Evolutionary conservation across 2,329 filamentous ascomycete species (phyloP).

Genomic region (Trichoderma hamatum): DNA sequence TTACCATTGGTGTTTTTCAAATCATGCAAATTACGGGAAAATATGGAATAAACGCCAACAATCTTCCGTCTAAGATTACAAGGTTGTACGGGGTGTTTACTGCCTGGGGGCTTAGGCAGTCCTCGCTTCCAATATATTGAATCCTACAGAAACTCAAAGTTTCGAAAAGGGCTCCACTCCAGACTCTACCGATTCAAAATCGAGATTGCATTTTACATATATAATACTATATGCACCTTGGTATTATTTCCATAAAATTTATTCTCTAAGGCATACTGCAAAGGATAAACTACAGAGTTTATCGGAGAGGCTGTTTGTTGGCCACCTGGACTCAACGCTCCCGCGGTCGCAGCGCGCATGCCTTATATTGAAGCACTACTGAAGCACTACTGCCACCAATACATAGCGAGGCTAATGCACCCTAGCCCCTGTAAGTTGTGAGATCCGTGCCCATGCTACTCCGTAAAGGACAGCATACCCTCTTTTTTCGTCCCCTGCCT

Average conservation of each 20-base stretch:
- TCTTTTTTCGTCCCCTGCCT: conserved; percentile 8
- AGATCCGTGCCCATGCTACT: conserved; percentile 2
- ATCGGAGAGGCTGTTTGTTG: background rate
- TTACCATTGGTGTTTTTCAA: background rate
- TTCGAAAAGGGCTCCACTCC: background rate
- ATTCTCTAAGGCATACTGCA: background rate
- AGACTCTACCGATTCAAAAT: background rate
- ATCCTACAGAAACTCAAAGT: background rate
- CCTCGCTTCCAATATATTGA: background rate
- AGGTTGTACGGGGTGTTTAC: no score
- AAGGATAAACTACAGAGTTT: background rate
- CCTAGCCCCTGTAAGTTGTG: background rate
- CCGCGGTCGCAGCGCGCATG: background rate
- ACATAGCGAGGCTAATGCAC: background rate
- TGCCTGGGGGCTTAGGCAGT: no score
- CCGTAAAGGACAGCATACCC: conserved; percentile 23
- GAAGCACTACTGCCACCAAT: background rate
- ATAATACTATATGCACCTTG: background rate
- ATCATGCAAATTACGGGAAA: background rate
- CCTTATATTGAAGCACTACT: background rate
- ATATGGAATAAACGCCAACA: background rate
- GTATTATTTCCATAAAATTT: background rate
- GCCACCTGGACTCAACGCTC: background rate
- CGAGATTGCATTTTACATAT: background rate
- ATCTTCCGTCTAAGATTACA: no score